Evolutionary conservation across 2,329 filamentous ascomycete genomes (phyloP).

Genomic region (Pseudophaeomoniella oleicola): DNA sequence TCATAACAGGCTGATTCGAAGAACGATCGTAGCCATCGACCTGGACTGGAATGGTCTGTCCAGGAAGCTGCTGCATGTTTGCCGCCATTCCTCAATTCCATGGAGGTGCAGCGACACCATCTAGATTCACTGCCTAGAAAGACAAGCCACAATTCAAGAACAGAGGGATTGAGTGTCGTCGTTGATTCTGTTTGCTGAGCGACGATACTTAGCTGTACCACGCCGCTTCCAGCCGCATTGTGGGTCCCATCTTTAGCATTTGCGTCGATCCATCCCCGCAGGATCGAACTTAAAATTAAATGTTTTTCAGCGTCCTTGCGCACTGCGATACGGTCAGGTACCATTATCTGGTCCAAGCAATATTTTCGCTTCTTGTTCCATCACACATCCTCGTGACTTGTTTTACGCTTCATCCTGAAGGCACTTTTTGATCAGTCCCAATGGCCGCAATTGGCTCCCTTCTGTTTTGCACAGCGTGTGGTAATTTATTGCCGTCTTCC

Average conservation of each 20-base stretch:
- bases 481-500: constrained; percentile 72
- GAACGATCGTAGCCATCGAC: constrained; percentile 21
- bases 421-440: constrained; percentile 3
- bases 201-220: no score
- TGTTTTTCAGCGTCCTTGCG: no score
- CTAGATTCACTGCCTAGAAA: no score
- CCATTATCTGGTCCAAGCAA: no score
- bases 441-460: constrained; percentile 88
- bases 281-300: neutral
- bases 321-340: no score
- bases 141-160: constrained; percentile 10
- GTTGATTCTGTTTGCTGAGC: no score
- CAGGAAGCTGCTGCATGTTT: constrained; percentile 25
- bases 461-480: constrained; percentile 86
- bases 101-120: neutral
- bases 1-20: neutral
- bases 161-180: constrained; percentile 1
- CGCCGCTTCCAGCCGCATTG: neutral
- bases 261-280: neutral
- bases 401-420: no score
- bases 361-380: no score
- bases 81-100: constrained; percentile 1
- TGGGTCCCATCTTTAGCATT: neutral
- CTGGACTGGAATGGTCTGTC: constrained; percentile 25
- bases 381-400: no score